phyloP scores from a whole-genome alignment of 192 early-diverging fungal genomes.

The Neocallimastix lanati region DNA sequence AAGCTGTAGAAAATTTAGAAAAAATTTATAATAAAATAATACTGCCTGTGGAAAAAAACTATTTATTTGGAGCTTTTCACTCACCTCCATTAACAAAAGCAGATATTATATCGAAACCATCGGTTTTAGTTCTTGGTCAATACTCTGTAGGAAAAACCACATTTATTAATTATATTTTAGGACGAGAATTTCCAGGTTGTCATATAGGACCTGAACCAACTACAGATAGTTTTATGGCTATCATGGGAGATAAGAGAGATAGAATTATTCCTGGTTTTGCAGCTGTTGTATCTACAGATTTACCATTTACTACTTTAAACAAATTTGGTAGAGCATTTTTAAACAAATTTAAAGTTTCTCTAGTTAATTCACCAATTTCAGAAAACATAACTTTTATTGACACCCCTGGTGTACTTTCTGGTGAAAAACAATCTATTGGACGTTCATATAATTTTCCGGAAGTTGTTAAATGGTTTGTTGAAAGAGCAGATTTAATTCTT shows the following conservation, averaged over 20 bases:
- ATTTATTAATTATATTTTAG: background rate
- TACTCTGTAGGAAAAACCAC: constrained; percentile 30
- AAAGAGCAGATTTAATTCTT: constrained; percentile 63
- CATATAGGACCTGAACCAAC: background rate
- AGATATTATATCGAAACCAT: constrained; percentile 71
- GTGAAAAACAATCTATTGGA: constrained; percentile 63
- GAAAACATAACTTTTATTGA: constrained; percentile 73
- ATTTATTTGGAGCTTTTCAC: constrained; percentile 6
- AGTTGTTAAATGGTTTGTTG: constrained; percentile 73
- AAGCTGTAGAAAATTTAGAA: background rate
- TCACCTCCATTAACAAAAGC: constrained; percentile 58
- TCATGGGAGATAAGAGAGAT: background rate
- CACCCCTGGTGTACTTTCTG: constrained; percentile 73
- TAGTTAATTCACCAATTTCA: constrained; percentile 52
- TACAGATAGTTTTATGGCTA: background rate
- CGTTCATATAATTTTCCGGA: constrained; percentile 65
- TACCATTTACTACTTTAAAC: constrained; percentile 65
- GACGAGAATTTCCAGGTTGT: background rate
- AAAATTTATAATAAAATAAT: background rate
- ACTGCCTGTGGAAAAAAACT: background rate
- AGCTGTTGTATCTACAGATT: constrained; percentile 53
- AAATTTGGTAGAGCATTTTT: constrained; percentile 64
- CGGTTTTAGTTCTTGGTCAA: constrained; percentile 70
- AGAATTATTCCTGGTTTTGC: constrained; percentile 68
- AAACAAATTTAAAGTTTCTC: constrained; percentile 58